Evolutionary conservation across 225 moss, liverwort and hornwort species (phyloP).

Genomic region (Pseudoscleropodium purum): DNA sequence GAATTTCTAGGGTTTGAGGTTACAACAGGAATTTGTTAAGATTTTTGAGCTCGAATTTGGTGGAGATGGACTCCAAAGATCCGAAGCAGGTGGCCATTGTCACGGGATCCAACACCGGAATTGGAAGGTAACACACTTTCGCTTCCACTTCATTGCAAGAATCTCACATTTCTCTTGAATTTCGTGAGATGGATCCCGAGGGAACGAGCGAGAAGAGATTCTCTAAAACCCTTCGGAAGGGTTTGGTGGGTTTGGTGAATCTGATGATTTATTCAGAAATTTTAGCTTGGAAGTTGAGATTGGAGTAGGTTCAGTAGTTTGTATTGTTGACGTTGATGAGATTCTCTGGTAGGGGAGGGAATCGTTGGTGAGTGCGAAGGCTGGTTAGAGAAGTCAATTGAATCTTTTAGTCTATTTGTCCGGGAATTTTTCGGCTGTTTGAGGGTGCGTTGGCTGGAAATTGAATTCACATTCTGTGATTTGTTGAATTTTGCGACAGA

Average conservation of each 20-base stretch:
- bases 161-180: background rate
- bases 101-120: conserved; percentile 49
- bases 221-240: background rate
- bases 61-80: background rate
- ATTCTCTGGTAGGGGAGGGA: background rate
- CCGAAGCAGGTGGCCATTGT: conserved; percentile 29
- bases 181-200: background rate
- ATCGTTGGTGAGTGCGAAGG: background rate
- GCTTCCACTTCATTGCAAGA: background rate
- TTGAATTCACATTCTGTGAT: background rate
- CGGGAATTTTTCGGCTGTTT: background rate
- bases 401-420: background rate
- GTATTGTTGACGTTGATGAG: background rate
- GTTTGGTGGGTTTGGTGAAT: background rate
- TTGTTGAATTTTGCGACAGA: conserved; percentile 14
- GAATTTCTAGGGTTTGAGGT: background rate
- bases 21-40: background rate
- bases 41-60: background rate
- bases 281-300: background rate
- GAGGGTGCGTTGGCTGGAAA: background rate
- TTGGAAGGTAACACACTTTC: conserved; percentile 16
- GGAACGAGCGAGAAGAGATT: too few species aligned
- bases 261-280: background rate
- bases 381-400: background rate
- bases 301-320: background rate